Conservation (phyloP, 2,329 filamentous ascomycete genomes). For the Aspergillus sp. region DNA sequence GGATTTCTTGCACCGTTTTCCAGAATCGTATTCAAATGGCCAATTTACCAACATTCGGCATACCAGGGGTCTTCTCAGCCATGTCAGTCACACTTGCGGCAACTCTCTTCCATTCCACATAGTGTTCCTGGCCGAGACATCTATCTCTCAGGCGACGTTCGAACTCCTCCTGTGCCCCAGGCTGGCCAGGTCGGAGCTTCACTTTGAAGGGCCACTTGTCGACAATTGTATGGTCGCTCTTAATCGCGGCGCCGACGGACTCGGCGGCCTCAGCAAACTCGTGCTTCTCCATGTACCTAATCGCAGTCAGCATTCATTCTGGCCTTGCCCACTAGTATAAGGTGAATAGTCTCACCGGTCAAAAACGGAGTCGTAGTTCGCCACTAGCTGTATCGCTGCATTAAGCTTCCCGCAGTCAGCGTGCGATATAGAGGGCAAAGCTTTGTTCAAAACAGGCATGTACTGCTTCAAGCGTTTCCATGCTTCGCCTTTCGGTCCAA, state of each 20-base stretch:
- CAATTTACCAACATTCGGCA: no score
- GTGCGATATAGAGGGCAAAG: no score
- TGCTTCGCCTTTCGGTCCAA: no score
- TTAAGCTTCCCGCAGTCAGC: no score
- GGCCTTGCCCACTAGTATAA: no score
- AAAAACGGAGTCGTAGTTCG: conserved; percentile 1
- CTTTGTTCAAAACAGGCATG: no score
- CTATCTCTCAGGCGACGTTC: conserved; percentile 16
- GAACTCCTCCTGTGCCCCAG: conserved; percentile 33
- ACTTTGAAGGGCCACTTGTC: conserved; percentile 34
- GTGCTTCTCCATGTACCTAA: background rate
- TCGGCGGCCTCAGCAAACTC: background rate
- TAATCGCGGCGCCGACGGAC: conserved; percentile 21
- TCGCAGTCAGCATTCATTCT: no score
- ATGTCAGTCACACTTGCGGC: background rate
- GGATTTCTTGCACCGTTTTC: background rate
- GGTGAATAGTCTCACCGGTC: conserved; percentile 12
- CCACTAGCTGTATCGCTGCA: no score
- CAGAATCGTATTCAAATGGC: no score
- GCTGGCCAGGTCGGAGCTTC: conserved; percentile 15
- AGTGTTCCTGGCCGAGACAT: conserved; percentile 24
- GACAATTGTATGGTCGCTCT: conserved; percentile 32
- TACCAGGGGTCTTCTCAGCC: background rate
- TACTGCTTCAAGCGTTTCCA: no score
- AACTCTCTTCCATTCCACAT: conserved; percentile 32